phyloP scores from a whole-genome alignment of 768 basidiomycete species.

The Lactifluus subvellereus region DNA sequence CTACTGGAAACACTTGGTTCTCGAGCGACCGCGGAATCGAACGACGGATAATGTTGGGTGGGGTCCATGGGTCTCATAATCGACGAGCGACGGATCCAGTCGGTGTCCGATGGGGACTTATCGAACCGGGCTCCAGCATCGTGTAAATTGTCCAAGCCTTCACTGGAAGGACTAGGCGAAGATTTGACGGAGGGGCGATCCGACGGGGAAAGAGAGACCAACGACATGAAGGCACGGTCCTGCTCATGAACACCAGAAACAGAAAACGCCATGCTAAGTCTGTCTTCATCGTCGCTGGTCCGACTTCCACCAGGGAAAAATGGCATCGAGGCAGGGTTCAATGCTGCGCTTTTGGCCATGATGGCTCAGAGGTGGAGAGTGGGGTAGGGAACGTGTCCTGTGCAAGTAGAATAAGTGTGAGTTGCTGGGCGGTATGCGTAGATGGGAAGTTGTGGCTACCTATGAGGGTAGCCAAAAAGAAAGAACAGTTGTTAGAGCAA shows the following conservation, averaged over 20 bases:
- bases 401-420: constrained; percentile 11
- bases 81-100: constrained; percentile 24
- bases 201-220: constrained; percentile 53
- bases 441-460: constrained; percentile 14
- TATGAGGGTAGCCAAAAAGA: constrained; percentile 8
- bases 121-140: constrained; percentile 27
- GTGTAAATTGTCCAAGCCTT: constrained; percentile 29
- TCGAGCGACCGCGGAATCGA: constrained; percentile 18
- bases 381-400: constrained; percentile 18
- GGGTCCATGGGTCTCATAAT: constrained; percentile 17
- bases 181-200: constrained; percentile 64
- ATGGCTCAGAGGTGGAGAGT: constrained; percentile 18
- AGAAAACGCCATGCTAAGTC: constrained; percentile 40
- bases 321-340: constrained; percentile 78
- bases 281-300: constrained; percentile 49
- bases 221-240: constrained; percentile 44
- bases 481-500: constrained; percentile 6
- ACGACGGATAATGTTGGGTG: constrained; percentile 30
- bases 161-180: constrained; percentile 57
- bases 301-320: constrained; percentile 74
- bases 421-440: constrained; percentile 7
- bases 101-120: constrained; percentile 28
- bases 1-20: constrained; percentile 22
- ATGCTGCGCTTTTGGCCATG: constrained; percentile 70
- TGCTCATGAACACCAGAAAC: constrained; percentile 43